These are phyloP conservation scores for Verbena officinalis DNA, from an alignment of 257 asterid genomes.

Conservation along the genomic window DNA sequence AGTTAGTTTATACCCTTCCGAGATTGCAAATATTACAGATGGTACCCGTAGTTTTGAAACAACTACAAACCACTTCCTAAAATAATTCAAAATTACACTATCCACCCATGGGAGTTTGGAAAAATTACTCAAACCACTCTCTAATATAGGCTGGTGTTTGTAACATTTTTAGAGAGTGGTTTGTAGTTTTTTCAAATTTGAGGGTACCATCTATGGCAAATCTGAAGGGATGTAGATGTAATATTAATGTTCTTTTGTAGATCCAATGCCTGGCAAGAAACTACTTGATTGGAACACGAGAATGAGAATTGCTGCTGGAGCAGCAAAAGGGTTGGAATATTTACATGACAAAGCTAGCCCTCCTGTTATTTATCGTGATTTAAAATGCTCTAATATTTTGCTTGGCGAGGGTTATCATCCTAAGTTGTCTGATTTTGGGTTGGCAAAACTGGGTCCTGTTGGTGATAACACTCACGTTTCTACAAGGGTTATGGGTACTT, in stretches of 20 bases:
- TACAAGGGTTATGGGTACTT: slow-evolving; percentile 97
- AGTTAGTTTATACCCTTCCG: no score
- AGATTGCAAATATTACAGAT: no score
- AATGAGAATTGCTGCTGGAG: slow-evolving; percentile 97
- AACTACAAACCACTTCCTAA: no score
- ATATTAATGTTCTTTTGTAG: slow-evolving; percentile 47
- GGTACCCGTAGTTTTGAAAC: no score
- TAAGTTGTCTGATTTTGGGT: slow-evolving; percentile 91
- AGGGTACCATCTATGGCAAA: no score
- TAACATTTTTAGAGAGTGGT: no score
- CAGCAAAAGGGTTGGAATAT: slow-evolving; percentile 94
- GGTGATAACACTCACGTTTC: slow-evolving; percentile 96
- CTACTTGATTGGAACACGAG: slow-evolving; percentile 87
- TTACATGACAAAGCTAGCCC: slow-evolving; percentile 90
- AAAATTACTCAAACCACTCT: no score
- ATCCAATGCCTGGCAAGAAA: slow-evolving; percentile 57
- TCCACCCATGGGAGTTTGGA: no score
- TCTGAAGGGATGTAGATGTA: no score
- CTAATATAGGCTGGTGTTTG: no score
- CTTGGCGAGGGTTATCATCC: slow-evolving; percentile 81
- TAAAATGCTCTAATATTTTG: slow-evolving; percentile 90
- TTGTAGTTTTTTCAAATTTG: no score
- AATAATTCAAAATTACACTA: no score
- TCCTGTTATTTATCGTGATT: slow-evolving; percentile 91
- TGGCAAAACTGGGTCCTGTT: slow-evolving; percentile 94